Conservation (phyloP, 2,329 filamentous ascomycete species). For the Coniosporium tulheliwenetii region DNA sequence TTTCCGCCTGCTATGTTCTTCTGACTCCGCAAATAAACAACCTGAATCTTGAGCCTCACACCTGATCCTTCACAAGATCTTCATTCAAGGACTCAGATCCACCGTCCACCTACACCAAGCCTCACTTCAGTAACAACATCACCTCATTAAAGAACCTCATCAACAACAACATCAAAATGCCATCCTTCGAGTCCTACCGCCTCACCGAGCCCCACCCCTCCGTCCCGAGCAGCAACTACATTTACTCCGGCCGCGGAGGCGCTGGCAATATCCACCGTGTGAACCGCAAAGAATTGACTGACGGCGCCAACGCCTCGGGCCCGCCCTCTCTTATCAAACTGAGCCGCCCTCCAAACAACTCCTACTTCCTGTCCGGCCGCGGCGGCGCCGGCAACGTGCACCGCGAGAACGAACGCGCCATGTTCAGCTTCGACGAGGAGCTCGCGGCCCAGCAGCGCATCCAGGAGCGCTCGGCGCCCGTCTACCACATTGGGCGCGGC, state of each 20-base stretch:
- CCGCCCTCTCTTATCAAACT: slow-evolving; percentile 35
- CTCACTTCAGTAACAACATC: slow-evolving; percentile 9
- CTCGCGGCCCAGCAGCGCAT: slow-evolving; percentile 40
- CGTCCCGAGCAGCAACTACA: slow-evolving; percentile 33
- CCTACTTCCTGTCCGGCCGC: slow-evolving; percentile 48
- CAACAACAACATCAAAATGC: slow-evolving; percentile 3
- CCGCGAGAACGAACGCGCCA: slow-evolving; percentile 36
- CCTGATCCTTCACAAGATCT: not conserved
- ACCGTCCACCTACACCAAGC: slow-evolving; percentile 3
- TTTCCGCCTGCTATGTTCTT: not conserved
- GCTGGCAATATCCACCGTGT: slow-evolving; percentile 42
- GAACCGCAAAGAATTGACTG: slow-evolving; percentile 37
- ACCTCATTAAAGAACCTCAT: slow-evolving; percentile 5
- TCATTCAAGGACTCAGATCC: not conserved
- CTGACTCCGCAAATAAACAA: not conserved
- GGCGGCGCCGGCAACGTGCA: slow-evolving; percentile 53
- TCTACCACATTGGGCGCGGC: slow-evolving; percentile 49
- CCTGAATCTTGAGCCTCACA: too few species aligned
- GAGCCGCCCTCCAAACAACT: slow-evolving; percentile 25
- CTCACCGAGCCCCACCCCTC: slow-evolving; percentile 48
- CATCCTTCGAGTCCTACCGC: slow-evolving; percentile 25
- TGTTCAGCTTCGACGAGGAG: slow-evolving; percentile 56
- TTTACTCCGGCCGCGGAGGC: slow-evolving; percentile 40
- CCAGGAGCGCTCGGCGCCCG: slow-evolving; percentile 38
- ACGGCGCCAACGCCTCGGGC: slow-evolving; percentile 25